Conservation (phyloP, 192 early-diverging fungal species). For the Podila clonocystis region DNA sequence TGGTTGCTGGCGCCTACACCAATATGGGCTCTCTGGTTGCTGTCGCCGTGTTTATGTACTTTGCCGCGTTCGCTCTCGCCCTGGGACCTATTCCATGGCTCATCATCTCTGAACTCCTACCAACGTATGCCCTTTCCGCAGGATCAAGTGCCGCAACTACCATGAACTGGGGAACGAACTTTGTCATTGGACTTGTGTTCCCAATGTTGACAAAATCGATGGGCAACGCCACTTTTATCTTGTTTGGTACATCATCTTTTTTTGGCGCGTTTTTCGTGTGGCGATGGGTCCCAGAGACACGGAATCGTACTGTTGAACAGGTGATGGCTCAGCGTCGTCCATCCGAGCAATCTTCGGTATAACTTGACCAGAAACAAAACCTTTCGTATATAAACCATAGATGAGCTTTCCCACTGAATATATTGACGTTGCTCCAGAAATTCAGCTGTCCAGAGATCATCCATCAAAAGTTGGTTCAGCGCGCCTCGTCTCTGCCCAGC, state of each 20-base stretch:
- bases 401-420: no score
- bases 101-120: conserved; percentile 78
- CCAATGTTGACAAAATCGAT: conserved; percentile 48
- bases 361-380: no score
- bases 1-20: conserved; percentile 67
- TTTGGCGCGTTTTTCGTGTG: conserved; percentile 71
- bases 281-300: conserved; percentile 84
- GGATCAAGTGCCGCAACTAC: conserved; percentile 76
- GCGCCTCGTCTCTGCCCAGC: no score
- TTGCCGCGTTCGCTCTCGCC: conserved; percentile 80
- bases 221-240: conserved; percentile 58
- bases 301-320: conserved; percentile 68
- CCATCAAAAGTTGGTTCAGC: no score
- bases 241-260: conserved; percentile 75
- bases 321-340: conserved; percentile 43
- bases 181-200: conserved; percentile 55
- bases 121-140: conserved; percentile 75
- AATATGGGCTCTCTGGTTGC: conserved; percentile 61
- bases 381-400: no score
- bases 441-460: no score
- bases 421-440: no score
- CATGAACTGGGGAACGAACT: conserved; percentile 72
- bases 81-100: conserved; percentile 86
- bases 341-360: neutral
- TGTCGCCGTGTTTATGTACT: conserved; percentile 78